These are phyloP conservation scores for Tephrocybe rancida DNA, from an alignment of 768 basidiomycete genomes.

Conservation along the genomic window DNA sequence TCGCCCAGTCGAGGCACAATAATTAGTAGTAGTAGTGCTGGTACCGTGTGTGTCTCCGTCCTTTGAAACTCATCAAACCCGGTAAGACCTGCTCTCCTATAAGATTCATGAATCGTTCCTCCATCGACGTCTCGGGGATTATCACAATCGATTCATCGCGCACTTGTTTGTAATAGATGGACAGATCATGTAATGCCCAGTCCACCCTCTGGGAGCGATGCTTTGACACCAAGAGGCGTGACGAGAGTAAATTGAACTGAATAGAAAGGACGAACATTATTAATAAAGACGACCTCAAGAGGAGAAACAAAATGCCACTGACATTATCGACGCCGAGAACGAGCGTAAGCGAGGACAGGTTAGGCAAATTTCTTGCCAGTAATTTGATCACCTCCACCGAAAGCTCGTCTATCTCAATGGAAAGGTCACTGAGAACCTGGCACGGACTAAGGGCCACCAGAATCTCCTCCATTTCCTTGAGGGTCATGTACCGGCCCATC, in stretches of 20 bases:
- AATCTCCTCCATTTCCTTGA: neutral
- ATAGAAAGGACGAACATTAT: neutral
- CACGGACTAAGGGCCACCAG: neutral
- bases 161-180: neutral
- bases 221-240: neutral
- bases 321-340: neutral
- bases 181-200: conserved; percentile 5
- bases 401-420: neutral
- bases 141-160: neutral
- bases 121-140: neutral
- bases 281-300: neutral
- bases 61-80: conserved; percentile 4
- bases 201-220: neutral
- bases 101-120: conserved; percentile 1
- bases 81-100: neutral
- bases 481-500: neutral
- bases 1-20: too few species aligned
- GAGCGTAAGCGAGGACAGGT: neutral
- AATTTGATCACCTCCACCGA: neutral
- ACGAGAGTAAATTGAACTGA: neutral
- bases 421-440: neutral
- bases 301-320: neutral
- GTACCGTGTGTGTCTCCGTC: conserved; percentile 1
- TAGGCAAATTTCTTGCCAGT: neutral
- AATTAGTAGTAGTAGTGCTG: too few species aligned